Percentiles rank a stretch among this genome's conserved stretches.
Evolutionary conservation across 257 asterid genomes (phyloP).

Genomic region (Nicotiana otophora): DNA sequence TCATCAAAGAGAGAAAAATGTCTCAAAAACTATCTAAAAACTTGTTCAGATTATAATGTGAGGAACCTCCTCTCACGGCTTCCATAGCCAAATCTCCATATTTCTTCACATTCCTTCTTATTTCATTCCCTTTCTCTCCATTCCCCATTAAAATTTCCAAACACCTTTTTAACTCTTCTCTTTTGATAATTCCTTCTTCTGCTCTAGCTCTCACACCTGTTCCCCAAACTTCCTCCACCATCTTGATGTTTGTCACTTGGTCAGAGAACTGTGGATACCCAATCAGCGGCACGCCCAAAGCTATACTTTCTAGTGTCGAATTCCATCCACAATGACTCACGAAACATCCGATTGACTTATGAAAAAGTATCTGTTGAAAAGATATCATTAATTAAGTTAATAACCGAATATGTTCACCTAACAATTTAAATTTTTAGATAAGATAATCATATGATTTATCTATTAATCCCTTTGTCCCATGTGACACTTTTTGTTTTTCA

Average conservation of each 20-base stretch:
- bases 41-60: constrained; percentile 25
- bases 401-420: no score
- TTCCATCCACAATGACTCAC: constrained; percentile 68
- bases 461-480: no score
- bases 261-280: constrained; percentile 48
- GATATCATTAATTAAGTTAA: background rate
- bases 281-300: constrained; percentile 38
- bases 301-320: constrained; percentile 47
- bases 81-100: constrained; percentile 34
- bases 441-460: no score
- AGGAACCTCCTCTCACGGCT: constrained; percentile 41
- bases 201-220: constrained; percentile 35
- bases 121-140: constrained; percentile 22
- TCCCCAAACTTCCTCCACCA: constrained; percentile 50
- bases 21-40: constrained; percentile 9
- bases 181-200: constrained; percentile 27
- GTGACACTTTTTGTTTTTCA: no score
- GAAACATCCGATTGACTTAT: constrained; percentile 51
- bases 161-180: constrained; percentile 45
- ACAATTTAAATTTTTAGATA: no score
- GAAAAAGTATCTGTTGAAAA: background rate
- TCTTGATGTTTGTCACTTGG: constrained; percentile 52
- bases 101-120: constrained; percentile 31
- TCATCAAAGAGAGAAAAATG: background rate
- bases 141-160: constrained; percentile 42